A percentile compares a stretch with the other conserved stretches of the same genome.
These are phyloP conservation scores for Vanderwaltozyma verrucispora DNA, from an alignment of 805 yeast species.

Conservation along the genomic window DNA sequence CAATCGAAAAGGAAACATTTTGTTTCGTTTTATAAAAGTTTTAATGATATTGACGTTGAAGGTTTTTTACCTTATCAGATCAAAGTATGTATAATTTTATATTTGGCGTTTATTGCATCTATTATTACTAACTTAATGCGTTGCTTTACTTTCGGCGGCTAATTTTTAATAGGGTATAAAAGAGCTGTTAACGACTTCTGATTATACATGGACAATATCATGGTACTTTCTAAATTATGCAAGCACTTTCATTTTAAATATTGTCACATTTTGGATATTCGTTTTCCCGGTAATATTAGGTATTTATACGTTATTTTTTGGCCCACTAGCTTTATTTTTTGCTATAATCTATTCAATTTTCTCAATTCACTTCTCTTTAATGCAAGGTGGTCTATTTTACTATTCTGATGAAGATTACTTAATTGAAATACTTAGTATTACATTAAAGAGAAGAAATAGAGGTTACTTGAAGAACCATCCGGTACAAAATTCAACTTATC, in stretches of 20 bases:
- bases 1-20: neutral
- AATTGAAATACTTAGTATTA: neutral
- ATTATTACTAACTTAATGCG: neutral
- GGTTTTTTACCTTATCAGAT: neutral
- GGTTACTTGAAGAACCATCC: neutral
- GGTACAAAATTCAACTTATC: neutral
- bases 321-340: neutral
- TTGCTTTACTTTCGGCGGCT: neutral
- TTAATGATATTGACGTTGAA: neutral
- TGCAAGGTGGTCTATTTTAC: neutral
- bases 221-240: conserved; percentile 1
- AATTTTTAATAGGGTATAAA: neutral
- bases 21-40: neutral
- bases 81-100: neutral
- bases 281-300: neutral
- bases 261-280: neutral
- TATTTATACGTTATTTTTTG: neutral
- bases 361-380: conserved; percentile 1
- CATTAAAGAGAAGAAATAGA: conserved; percentile 1
- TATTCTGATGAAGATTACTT: neutral
- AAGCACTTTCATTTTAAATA: neutral
- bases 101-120: neutral
- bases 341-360: neutral
- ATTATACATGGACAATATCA: neutral
- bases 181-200: neutral